Evolutionary conservation across 139 green algal species (phyloP).

Genomic region (Chlorella vulgaris): DNA sequence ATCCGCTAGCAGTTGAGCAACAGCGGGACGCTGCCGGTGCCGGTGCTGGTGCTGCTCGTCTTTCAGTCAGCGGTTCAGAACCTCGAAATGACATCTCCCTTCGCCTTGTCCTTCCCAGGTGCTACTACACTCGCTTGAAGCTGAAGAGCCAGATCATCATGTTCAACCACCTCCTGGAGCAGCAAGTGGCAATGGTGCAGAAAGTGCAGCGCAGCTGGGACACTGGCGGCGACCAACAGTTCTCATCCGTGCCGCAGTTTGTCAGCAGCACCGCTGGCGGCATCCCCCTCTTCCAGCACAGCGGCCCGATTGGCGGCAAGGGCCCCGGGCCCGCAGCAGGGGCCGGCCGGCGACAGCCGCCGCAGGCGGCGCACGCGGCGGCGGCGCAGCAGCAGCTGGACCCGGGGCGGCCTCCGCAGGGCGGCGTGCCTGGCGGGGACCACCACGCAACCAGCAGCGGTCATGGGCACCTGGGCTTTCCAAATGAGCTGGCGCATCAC

Average conservation of each 20-base stretch:
- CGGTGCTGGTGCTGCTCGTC: not conserved
- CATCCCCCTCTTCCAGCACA: slow-evolving; percentile 43
- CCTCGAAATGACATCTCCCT: not conserved
- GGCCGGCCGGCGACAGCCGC: not conserved
- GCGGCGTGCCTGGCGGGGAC: not conserved
- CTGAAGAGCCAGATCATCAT: slow-evolving; percentile 91
- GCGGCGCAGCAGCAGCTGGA: not conserved
- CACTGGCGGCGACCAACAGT: not conserved
- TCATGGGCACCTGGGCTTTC: slow-evolving; percentile 6
- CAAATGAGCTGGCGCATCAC: not conserved
- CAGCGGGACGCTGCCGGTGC: not conserved
- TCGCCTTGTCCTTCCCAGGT: not conserved
- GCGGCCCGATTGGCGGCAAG: slow-evolving; percentile 2
- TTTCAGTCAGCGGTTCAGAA: not conserved
- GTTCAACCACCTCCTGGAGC: slow-evolving; percentile 94
- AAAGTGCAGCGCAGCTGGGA: slow-evolving; percentile 53
- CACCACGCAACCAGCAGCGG: not conserved
- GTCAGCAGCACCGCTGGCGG: slow-evolving; percentile 27
- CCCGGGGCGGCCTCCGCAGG: not conserved
- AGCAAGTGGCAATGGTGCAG: slow-evolving; percentile 76
- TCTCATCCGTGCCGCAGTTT: slow-evolving; percentile 13
- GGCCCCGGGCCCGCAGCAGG: not conserved
- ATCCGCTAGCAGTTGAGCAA: too few relatives aligned
- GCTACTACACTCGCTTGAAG: slow-evolving; percentile 88
- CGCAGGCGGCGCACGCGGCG: not conserved